Percentiles rank a stretch among this genome's conserved stretches.
These are phyloP conservation scores for Pestalotiopsis sp. DNA, from an alignment of 2,329 filamentous ascomycete species.

Conservation along the genomic window DNA sequence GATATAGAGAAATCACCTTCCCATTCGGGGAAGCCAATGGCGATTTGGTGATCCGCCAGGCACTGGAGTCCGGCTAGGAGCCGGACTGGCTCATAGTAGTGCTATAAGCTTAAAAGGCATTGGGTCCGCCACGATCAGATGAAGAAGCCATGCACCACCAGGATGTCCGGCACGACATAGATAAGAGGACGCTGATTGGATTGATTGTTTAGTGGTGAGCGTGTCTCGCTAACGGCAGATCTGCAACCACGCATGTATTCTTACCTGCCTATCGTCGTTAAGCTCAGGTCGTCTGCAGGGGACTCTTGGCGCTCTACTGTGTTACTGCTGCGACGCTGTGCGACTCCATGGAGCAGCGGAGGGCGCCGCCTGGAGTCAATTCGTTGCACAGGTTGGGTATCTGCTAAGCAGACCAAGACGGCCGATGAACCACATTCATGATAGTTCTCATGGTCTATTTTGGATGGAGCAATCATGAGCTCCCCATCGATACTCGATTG, in stretches of 20 bases:
- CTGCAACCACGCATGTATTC: background rate
- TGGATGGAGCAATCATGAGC: background rate
- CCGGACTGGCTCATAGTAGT: background rate
- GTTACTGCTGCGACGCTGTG: background rate
- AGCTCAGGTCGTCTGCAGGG: background rate
- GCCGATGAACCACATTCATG: background rate
- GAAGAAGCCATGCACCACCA: background rate
- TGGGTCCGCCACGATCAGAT: background rate
- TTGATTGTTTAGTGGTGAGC: background rate
- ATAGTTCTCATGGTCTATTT: background rate
- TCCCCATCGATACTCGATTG: background rate
- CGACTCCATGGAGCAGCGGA: background rate
- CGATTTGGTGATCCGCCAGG: background rate
- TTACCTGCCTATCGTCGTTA: slow-evolving; percentile 14
- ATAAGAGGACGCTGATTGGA: background rate
- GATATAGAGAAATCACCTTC: slow-evolving; percentile 1
- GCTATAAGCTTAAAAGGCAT: background rate
- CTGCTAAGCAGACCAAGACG: background rate
- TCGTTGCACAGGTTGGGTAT: background rate
- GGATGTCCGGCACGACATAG: slow-evolving; percentile 3
- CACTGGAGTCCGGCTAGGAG: background rate
- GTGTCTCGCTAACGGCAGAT: slow-evolving; percentile 13
- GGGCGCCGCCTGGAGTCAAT: background rate
- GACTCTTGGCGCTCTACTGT: slow-evolving; percentile 5
- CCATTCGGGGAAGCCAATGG: slow-evolving; percentile 1